Base-by-base conservation (phyloP, 139 green algal species). In the Parachlorella kessleri region DNA sequence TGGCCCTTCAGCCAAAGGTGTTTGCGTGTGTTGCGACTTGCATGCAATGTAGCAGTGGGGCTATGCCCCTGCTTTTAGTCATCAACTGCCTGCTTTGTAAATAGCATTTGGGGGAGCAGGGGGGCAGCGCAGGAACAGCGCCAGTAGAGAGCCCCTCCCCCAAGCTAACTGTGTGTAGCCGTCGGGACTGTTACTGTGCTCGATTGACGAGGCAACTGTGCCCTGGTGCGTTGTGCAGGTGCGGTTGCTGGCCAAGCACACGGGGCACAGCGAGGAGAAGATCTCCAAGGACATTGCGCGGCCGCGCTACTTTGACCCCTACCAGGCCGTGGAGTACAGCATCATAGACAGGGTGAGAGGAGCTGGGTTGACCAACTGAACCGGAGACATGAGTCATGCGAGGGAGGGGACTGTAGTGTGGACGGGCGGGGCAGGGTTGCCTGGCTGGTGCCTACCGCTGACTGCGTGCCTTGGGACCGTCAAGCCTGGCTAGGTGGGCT, bases 251-350 rank as follows among this genome's bases (percentile, higher is more conserved):
- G 78, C 89, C 9, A 84, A 88, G 75, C 87, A 94, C 88, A 99
- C 91, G 32, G 89, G 89, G 33, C 90, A 98, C 69, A 80, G 84
- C 6, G 78, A 89, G 73, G 94, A 97, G 72, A 70, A 97, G 85
- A 90, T 99, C 41, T 87, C 89, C 39, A 70, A 85, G 36, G 95
- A 98, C 86, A 98, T 98, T 66, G 55, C 69, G 59, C 89, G 96
- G 36, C 93, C 96, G 1, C 84, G 83, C 55, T 99, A 99, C 89
- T 95, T 99, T 83, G 94, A 90, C 64, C 94, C 96, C 0, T 94
- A 97, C 77, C 91, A 95, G 30, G 96, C 96, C 39, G 85, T 93
- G 7, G 86, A 96, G n/a, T 99, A 98, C 73, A 91, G 92, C 64
- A 81, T 99, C 41, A 98, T 99, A 70, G 96, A 99, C 86, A 91